Conservation (phyloP, 495 filamentous ascomycete genomes). For the Aspergillus olivimuriae region DNA sequence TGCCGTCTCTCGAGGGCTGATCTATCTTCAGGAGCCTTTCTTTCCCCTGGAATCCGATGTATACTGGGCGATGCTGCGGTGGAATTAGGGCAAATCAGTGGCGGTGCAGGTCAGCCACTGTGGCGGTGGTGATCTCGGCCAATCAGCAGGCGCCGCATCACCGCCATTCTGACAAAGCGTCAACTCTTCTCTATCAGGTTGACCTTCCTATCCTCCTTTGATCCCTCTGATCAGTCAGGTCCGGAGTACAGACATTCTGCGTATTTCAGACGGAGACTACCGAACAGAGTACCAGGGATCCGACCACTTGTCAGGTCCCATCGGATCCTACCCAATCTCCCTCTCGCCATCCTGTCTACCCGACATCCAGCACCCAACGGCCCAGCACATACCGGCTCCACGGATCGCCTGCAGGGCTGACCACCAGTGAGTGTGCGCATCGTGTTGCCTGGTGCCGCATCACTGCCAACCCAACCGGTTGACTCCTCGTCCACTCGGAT, state of each 20-base stretch:
- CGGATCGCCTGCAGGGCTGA: conserved; percentile 13
- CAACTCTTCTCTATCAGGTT: too few species aligned
- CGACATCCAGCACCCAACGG: conserved; percentile 4
- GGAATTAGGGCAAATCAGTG: conserved; percentile 8
- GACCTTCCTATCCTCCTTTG: background rate
- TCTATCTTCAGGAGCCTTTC: too few species aligned
- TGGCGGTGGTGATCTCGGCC: conserved; percentile 26
- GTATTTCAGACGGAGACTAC: too few species aligned
- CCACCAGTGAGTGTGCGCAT: conserved; percentile 17
- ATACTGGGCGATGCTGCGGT: too few species aligned
- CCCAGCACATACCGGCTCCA: conserved; percentile 24
- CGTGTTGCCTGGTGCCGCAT: conserved; percentile 16
- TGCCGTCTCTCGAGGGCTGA: too few species aligned
- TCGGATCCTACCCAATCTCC: background rate
- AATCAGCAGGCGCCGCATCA: conserved; percentile 28
- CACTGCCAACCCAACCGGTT: conserved; percentile 4
- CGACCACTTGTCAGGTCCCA: too few species aligned
- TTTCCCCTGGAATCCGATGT: too few species aligned
- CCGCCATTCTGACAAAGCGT: too few species aligned
- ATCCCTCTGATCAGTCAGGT: background rate
- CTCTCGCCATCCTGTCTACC: conserved; percentile 1
- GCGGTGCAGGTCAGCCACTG: conserved; percentile 26
- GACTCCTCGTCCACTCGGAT: background rate
- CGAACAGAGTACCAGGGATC: too few species aligned
- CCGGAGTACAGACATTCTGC: too few species aligned